These are phyloP conservation scores for Teratosphaeria epicoccoides DNA, from an alignment of 2,329 filamentous ascomycete species.

Conservation along the genomic window DNA sequence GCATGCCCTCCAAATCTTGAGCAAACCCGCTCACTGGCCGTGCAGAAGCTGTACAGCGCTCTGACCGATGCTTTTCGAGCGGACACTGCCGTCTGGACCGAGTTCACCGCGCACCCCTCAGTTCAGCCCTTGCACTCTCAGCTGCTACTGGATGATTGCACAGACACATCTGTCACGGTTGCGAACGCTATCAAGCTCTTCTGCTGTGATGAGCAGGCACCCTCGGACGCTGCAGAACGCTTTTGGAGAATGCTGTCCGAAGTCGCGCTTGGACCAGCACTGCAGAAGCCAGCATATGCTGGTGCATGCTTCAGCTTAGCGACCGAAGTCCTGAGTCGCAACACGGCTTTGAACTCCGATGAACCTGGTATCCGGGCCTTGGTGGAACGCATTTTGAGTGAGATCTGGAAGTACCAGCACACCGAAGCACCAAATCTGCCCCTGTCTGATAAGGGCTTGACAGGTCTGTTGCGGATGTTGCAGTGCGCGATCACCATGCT, in stretches of 20 bases:
- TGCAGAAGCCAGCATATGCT: conserved; percentile 5
- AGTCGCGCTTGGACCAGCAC: conserved; percentile 12
- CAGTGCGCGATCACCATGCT: conserved; percentile 21
- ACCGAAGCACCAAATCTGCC: conserved; percentile 15
- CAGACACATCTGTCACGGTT: conserved; percentile 7
- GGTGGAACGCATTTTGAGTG: conserved; percentile 8
- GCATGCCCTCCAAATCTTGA: not conserved
- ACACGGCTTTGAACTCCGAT: conserved; percentile 7
- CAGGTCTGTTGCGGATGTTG: conserved; percentile 31
- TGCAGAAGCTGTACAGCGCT: conserved; percentile 1
- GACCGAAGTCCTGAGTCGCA: conserved; percentile 8
- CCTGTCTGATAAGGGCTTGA: conserved; percentile 14
- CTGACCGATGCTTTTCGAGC: conserved; percentile 3
- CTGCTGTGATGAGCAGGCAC: conserved; percentile 11
- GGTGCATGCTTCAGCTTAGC: conserved; percentile 15
- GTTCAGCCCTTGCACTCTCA: conserved; percentile 29
- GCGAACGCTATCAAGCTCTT: conserved; percentile 13
- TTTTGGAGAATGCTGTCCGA: conserved; percentile 14
- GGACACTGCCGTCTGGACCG: conserved; percentile 18
- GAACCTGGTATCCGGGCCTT: conserved; percentile 13
- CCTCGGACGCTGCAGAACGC: conserved; percentile 10
- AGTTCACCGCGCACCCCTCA: conserved; percentile 10
- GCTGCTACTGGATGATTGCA: conserved; percentile 15
- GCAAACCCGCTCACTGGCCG: not conserved
- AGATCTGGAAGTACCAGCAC: conserved; percentile 15